Evolutionary conservation across 2,329 filamentous ascomycete species (phyloP).

Genomic region (Aspergillus sp.): DNA sequence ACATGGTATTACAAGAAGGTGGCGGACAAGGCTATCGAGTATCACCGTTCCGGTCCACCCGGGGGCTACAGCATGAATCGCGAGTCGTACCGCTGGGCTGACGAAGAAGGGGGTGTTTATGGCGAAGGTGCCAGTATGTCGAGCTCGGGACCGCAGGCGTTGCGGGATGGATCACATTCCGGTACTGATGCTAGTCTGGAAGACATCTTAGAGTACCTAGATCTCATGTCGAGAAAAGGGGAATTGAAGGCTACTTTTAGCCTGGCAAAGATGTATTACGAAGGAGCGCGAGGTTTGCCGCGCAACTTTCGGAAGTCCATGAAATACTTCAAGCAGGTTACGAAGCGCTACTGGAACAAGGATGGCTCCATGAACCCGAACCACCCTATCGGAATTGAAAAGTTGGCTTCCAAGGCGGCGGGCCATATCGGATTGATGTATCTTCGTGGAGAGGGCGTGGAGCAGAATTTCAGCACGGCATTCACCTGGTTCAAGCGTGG

Average conservation of each 20-base stretch:
- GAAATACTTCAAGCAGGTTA: conserved; percentile 72
- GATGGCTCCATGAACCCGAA: conserved; percentile 68
- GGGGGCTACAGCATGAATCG: conserved; percentile 70
- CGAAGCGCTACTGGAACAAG: conserved; percentile 71
- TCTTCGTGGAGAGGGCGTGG: conserved; percentile 73
- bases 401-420: conserved; percentile 71
- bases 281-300: conserved; percentile 68
- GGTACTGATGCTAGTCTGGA: conserved; percentile 80
- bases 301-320: conserved; percentile 66
- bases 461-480: conserved; percentile 69
- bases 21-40: conserved; percentile 83
- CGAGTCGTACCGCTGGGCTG: conserved; percentile 77
- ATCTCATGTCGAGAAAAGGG: conserved; percentile 81
- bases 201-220: conserved; percentile 89
- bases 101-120: conserved; percentile 86
- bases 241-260: conserved; percentile 82
- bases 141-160: conserved; percentile 76
- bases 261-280: conserved; percentile 78
- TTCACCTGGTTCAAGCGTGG: conserved; percentile 78
- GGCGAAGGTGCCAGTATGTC: conserved; percentile 88
- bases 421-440: conserved; percentile 86
- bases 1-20: conserved; percentile 86
- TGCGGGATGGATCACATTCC: conserved; percentile 59
- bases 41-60: conserved; percentile 81
- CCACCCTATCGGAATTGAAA: conserved; percentile 62